These are phyloP conservation scores for Saccharomycopsis sp. DNA, from an alignment of 805 yeast species.

Conservation along the genomic window DNA sequence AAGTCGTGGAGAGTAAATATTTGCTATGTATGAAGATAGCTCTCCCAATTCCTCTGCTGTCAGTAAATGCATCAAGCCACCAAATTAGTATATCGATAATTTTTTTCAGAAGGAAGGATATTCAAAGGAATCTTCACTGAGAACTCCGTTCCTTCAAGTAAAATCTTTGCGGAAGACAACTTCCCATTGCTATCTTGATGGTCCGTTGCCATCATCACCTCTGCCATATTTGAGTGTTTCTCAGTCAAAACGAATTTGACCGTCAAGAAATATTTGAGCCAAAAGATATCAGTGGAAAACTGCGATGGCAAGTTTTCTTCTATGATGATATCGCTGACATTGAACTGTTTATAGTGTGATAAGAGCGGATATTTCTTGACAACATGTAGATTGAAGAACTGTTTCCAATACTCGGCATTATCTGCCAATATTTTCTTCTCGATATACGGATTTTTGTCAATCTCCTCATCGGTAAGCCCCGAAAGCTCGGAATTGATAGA, in stretches of 20 bases:
- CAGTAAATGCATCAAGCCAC: constrained; percentile 39
- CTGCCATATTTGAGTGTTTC: constrained; percentile 11
- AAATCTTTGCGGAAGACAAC: constrained; percentile 29
- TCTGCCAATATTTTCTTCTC: constrained; percentile 7
- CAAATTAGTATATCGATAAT: constrained; percentile 31
- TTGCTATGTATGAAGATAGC: too few species aligned
- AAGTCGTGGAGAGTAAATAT: too few species aligned
- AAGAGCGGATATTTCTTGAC: constrained; percentile 17
- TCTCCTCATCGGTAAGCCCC: constrained; percentile 11
- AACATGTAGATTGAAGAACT: constrained; percentile 9
- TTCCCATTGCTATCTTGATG: constrained; percentile 34
- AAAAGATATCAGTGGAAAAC: constrained; percentile 35
- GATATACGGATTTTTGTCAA: constrained; percentile 12
- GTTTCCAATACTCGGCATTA: constrained; percentile 20
- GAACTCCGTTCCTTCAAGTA: constrained; percentile 35
- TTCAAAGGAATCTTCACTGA: constrained; percentile 39
- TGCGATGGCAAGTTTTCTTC: constrained; percentile 28
- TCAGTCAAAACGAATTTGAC: constrained; percentile 32
- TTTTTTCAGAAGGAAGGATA: constrained; percentile 21
- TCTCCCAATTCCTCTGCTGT: too few species aligned
- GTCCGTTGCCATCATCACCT: constrained; percentile 20
- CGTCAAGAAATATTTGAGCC: constrained; percentile 32
- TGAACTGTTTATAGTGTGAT: constrained; percentile 7
- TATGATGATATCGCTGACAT: constrained; percentile 16
- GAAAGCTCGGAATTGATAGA: not conserved